Evolutionary conservation across 345 rosid genomes (phyloP).

Genomic region (Luvunga scandens): DNA sequence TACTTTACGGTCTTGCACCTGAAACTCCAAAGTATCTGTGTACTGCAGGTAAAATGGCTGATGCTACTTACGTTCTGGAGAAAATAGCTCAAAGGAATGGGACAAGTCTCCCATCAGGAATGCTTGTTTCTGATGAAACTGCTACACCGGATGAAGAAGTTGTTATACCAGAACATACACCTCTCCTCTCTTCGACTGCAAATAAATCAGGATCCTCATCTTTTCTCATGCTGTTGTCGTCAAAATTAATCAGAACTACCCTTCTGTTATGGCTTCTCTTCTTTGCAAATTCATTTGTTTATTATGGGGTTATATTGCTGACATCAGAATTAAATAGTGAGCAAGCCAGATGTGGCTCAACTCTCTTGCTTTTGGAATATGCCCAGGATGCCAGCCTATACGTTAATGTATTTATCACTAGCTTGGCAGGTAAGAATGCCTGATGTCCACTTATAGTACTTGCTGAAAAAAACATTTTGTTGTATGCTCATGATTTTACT

Average conservation of each 20-base stretch:
- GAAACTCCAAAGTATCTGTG: conserved; percentile 69
- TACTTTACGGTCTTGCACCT: conserved; percentile 38
- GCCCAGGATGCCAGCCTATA: conserved; percentile 31
- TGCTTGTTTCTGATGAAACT: conserved; percentile 38
- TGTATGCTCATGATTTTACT: too few relatives aligned
- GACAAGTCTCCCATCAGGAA: conserved; percentile 41
- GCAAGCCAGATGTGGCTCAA: conserved; percentile 27
- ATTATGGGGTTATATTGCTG: conserved; percentile 63
- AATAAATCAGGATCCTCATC: conserved; percentile 32
- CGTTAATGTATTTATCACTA: conserved; percentile 41
- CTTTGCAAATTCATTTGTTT: conserved; percentile 57
- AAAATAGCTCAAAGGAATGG: conserved; percentile 30
- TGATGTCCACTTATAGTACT: too few relatives aligned
- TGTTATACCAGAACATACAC: conserved; percentile 14
- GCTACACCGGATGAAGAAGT: conserved; percentile 15
- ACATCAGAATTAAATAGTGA: conserved; percentile 50
- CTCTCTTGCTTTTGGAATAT: conserved; percentile 6
- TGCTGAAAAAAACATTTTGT: too few relatives aligned
- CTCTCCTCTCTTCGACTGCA: conserved; percentile 10
- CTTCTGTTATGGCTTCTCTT: conserved; percentile 50
- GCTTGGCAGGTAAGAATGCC: conserved; percentile 13
- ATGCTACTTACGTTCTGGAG: conserved; percentile 47
- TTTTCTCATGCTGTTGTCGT: conserved; percentile 44
- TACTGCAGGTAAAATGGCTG: conserved; percentile 38
- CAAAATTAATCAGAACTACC: conserved; percentile 43